Evolutionary conservation across 23 red algal genomes (phyloP).

Genomic region (Gracilaria caudata): DNA sequence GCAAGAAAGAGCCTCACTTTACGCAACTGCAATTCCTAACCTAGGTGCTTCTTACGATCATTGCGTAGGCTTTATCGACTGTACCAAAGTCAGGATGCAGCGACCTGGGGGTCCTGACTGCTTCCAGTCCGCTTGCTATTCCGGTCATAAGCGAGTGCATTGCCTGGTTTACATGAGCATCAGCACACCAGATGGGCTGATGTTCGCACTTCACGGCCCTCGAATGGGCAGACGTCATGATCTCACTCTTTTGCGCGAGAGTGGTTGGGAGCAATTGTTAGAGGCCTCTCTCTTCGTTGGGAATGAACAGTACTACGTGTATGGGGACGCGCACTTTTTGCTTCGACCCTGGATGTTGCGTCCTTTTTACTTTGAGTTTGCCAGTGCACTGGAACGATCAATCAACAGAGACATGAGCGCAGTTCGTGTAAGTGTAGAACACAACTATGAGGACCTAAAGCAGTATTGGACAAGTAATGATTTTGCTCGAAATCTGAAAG

Average conservation of each 20-base stretch:
- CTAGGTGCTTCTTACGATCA: constrained; percentile 18
- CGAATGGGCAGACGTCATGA: constrained; percentile 22
- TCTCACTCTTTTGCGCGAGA: constrained; percentile 27
- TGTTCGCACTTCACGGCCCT: constrained; percentile 21
- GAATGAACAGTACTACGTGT: not conserved
- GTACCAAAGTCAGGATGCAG: constrained; percentile 36
- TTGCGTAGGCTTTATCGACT: constrained; percentile 63
- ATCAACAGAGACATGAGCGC: not conserved
- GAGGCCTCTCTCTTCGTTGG: not conserved
- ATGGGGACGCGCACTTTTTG: constrained; percentile 9
- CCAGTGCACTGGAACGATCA: not conserved
- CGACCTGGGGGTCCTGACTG: constrained; percentile 21
- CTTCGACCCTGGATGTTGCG: not conserved
- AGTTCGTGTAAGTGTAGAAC: not conserved
- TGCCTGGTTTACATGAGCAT: constrained; percentile 23
- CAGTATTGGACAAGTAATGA: constrained; percentile 10
- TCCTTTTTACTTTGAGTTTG: not conserved
- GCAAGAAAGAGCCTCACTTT: not conserved
- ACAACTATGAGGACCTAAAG: constrained; percentile 14
- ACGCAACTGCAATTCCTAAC: constrained; percentile 6
- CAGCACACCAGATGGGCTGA: constrained; percentile 39
- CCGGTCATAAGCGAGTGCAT: constrained; percentile 37
- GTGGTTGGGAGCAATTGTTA: not conserved
- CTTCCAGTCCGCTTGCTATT: constrained; percentile 1
- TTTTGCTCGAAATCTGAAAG: constrained; percentile 4